These are phyloP conservation scores for Leptographium lundbergii DNA, from an alignment of 2,329 filamentous ascomycete species.

Conservation along the genomic window DNA sequence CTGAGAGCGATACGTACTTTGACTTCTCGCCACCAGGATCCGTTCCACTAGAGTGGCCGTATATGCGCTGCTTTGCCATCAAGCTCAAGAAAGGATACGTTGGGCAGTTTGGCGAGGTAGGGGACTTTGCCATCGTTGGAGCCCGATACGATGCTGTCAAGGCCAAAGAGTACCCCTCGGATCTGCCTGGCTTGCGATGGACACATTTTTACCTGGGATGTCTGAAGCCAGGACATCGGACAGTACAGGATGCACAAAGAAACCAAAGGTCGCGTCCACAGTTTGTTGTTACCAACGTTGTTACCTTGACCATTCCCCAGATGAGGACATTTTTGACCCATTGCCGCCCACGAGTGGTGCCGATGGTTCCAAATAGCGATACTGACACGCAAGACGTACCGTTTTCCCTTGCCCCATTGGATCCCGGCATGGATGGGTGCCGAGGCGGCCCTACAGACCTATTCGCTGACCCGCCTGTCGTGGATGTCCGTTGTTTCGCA, in stretches of 20 bases:
- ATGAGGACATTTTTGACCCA: conserved; percentile 37
- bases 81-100: conserved; percentile 88
- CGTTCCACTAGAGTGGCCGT: background rate
- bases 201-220: conserved; percentile 75
- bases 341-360: conserved; percentile 31
- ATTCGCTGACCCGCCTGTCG: conserved; percentile 61
- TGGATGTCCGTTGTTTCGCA: conserved; percentile 68
- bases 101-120: conserved; percentile 62
- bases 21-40: conserved; percentile 23
- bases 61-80: conserved; percentile 39
- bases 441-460: conserved; percentile 31
- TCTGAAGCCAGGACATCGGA: conserved; percentile 25
- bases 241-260: conserved; percentile 21
- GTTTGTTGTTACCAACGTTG: conserved; percentile 55
- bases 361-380: conserved; percentile 21
- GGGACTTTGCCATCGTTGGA: conserved; percentile 71
- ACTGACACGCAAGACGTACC: background rate
- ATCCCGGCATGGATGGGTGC: conserved; percentile 28
- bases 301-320: conserved; percentile 40
- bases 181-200: conserved; percentile 48
- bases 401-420: conserved; percentile 31
- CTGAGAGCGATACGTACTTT: conserved; percentile 68
- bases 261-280: conserved; percentile 39
- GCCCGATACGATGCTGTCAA: conserved; percentile 56
- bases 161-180: conserved; percentile 35